Evolutionary conservation across 1,284 basidiomycete genomes (phyloP).

Genomic region (Tilletiopsis washingtonensis): DNA sequence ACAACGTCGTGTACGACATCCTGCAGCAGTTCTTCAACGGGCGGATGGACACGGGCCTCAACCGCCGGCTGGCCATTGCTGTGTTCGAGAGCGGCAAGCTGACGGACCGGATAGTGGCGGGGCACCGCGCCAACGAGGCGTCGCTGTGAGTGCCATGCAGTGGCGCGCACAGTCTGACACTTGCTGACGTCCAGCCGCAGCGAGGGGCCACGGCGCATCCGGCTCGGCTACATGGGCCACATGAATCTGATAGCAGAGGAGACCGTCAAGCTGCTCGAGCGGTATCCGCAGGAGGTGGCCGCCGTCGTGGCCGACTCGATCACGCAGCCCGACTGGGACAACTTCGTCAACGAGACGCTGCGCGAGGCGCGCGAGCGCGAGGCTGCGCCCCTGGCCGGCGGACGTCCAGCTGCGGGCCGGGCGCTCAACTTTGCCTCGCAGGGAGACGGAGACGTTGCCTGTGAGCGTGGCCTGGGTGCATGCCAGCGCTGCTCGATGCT

Average conservation of each 20-base stretch:
- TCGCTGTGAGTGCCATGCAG: slow-evolving; percentile 14
- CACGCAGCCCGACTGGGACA: slow-evolving; percentile 37
- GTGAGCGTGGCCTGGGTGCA: slow-evolving; percentile 7
- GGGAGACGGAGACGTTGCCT: background rate
- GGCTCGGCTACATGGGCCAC: slow-evolving; percentile 86
- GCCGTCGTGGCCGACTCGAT: slow-evolving; percentile 16
- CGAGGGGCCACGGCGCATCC: slow-evolving; percentile 36
- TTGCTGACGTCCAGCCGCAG: no score
- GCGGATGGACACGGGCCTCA: slow-evolving; percentile 54
- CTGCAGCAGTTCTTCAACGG: slow-evolving; percentile 92
- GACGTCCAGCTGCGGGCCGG: slow-evolving; percentile 10
- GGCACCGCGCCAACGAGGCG: slow-evolving; percentile 33
- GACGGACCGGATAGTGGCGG: slow-evolving; percentile 37
- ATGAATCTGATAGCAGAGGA: slow-evolving; percentile 87
- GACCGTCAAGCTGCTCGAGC: slow-evolving; percentile 71
- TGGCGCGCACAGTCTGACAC: background rate
- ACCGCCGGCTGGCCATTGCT: slow-evolving; percentile 36
- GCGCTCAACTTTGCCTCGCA: background rate
- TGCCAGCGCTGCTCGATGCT: background rate
- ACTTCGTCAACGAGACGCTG: slow-evolving; percentile 38
- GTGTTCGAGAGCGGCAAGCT: slow-evolving; percentile 40
- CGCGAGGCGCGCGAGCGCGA: slow-evolving; percentile 41
- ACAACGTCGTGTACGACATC: slow-evolving; percentile 93
- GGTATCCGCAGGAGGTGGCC: slow-evolving; percentile 58
- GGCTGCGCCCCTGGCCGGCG: slow-evolving; percentile 39